Evolutionary conservation across 495 filamentous ascomycete species (phyloP).

Genomic region (Durotheca rogersii): DNA sequence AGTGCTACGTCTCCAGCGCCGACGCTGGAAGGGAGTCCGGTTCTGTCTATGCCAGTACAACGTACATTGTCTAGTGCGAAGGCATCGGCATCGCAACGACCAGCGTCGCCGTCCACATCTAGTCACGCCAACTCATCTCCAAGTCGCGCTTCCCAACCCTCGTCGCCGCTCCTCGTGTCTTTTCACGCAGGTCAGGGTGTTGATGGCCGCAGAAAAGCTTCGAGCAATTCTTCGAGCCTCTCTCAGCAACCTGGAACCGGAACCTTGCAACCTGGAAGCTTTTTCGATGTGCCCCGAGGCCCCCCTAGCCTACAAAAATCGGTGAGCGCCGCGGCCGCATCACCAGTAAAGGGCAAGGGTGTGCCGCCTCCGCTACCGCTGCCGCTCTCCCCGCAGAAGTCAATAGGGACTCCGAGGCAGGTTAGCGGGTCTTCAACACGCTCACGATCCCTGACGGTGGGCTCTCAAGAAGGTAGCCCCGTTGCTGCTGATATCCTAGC

Average conservation of each 20-base stretch:
- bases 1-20: conserved; percentile 53
- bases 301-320: conserved; percentile 61
- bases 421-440: conserved; percentile 53
- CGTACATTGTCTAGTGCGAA: conserved; percentile 77
- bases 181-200: conserved; percentile 72
- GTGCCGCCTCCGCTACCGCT: conserved; percentile 49
- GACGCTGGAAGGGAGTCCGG: conserved; percentile 80
- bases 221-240: conserved; percentile 79
- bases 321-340: conserved; percentile 59
- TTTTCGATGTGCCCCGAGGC: conserved; percentile 69
- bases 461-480: conserved; percentile 84
- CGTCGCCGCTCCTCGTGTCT: conserved; percentile 88
- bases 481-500: conserved; percentile 68
- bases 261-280: conserved; percentile 70
- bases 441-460: conserved; percentile 87
- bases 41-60: conserved; percentile 76
- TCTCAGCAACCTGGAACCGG: conserved; percentile 71
- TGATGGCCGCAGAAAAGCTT: conserved; percentile 61
- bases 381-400: conserved; percentile 53
- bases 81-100: conserved; percentile 61
- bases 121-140: conserved; percentile 84
- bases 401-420: conserved; percentile 49
- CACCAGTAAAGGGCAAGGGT: conserved; percentile 74
- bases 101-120: conserved; percentile 78
- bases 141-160: conserved; percentile 84